These are phyloP conservation scores for Alternaria ethzedia DNA, from an alignment of 2,329 filamentous ascomycete genomes.

Conservation along the genomic window DNA sequence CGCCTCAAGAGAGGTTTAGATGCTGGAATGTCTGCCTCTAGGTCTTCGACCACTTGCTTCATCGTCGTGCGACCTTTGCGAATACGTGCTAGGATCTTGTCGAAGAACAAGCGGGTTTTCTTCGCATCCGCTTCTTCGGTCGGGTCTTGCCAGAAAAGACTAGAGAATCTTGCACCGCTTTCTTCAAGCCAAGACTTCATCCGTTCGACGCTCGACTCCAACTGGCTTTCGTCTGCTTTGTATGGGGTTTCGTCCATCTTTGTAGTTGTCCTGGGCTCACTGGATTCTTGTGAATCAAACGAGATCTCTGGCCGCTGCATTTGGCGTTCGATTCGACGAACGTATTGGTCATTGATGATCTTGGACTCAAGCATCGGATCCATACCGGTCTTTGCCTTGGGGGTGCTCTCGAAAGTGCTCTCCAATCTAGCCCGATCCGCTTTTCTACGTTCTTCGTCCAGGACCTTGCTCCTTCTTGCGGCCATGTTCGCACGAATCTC, in stretches of 20 bases:
- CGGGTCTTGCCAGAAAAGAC: constrained; percentile 43
- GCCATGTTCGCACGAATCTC: constrained; percentile 54
- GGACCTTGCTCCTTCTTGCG: constrained; percentile 18
- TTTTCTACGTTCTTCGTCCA: constrained; percentile 18
- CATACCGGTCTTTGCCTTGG: constrained; percentile 15
- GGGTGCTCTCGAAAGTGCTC: constrained; percentile 26
- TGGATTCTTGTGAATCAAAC: neutral
- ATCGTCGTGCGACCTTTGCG: constrained; percentile 31
- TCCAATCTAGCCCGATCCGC: constrained; percentile 35
- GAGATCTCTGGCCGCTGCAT: constrained; percentile 15
- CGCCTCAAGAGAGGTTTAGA: constrained; percentile 31
- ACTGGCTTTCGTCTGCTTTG: neutral
- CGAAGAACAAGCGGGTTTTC: constrained; percentile 28
- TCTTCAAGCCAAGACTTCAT: constrained; percentile 40
- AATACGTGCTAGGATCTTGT: constrained; percentile 24
- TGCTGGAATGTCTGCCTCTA: constrained; percentile 35
- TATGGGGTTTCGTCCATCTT: neutral
- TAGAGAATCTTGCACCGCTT: constrained; percentile 30
- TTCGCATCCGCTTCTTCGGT: constrained; percentile 31
- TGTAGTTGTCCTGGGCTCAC: neutral
- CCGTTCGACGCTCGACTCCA: constrained; percentile 36
- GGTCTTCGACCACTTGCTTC: constrained; percentile 31
- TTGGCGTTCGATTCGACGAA: constrained; percentile 35
- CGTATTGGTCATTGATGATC: constrained; percentile 36
- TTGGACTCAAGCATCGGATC: constrained; percentile 33